A percentile compares a stretch with the other conserved stretches of the same genome.
Conservation (phyloP, 169 alveolate genomes). For the Cyclospora cayetanensis region DNA sequence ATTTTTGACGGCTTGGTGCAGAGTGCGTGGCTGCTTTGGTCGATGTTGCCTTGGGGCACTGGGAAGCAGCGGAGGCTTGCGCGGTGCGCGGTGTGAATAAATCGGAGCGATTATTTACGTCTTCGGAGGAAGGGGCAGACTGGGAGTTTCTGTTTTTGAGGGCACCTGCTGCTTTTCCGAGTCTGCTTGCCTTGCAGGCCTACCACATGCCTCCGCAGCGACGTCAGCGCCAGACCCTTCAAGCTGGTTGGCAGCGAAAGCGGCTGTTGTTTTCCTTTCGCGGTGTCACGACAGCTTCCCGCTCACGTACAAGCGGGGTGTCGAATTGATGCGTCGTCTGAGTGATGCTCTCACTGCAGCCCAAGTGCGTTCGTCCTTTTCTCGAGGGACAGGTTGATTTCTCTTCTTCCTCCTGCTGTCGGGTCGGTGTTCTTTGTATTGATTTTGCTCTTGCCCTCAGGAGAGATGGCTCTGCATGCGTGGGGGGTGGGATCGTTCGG, state of each 20-base stretch:
- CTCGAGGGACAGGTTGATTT: not conserved
- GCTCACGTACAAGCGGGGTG: slow-evolving; percentile 46
- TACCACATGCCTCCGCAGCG: slow-evolving; percentile 24
- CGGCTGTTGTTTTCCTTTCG: slow-evolving; percentile 55
- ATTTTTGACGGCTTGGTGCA: slow-evolving; percentile 49
- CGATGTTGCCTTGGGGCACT: not conserved
- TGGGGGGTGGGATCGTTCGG: not conserved
- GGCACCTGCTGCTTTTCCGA: not conserved
- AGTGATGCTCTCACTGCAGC: slow-evolving; percentile 34
- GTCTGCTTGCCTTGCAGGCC: not conserved
- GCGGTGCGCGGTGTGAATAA: no score
- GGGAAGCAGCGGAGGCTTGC: not conserved
- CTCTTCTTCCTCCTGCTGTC: not conserved
- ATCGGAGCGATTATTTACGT: no score
- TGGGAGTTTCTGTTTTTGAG: not conserved
- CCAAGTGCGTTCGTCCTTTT: not conserved
- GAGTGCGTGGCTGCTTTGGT: not conserved
- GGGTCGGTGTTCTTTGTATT: not conserved
- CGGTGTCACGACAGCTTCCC: slow-evolving; percentile 62
- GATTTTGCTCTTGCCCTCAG: not conserved
- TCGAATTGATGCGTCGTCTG: slow-evolving; percentile 45
- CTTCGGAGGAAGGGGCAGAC: not conserved
- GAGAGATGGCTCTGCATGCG: not conserved
- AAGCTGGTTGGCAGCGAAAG: slow-evolving; percentile 53
- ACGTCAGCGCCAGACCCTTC: not conserved